Conservation (phyloP, 805 yeast species). For the Priceomyces fermenticarens region DNA sequence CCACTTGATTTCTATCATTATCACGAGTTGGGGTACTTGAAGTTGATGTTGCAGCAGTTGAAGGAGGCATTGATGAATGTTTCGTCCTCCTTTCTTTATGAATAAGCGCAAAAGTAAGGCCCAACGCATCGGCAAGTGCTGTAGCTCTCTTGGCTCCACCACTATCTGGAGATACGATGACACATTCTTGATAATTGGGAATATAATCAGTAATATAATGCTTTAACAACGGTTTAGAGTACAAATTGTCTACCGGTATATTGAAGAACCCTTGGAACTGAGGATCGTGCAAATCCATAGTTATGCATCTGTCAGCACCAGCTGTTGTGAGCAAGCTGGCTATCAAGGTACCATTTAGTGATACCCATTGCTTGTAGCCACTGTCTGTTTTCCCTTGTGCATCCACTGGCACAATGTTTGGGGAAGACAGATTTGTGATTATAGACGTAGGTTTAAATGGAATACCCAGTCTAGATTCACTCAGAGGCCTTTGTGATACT, state of each 20-base stretch:
- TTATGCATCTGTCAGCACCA: conserved; percentile 94
- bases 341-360: conserved; percentile 89
- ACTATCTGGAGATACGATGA: conserved; percentile 95
- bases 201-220: conserved; percentile 76
- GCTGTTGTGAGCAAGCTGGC: conserved; percentile 86
- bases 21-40: conserved; percentile 11
- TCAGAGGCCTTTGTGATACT: conserved; percentile 3
- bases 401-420: conserved; percentile 31
- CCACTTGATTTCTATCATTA: conserved; percentile 28
- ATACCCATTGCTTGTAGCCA: conserved; percentile 92
- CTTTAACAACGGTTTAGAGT: conserved; percentile 82
- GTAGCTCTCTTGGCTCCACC: conserved; percentile 99
- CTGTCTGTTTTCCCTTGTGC: conserved; percentile 44
- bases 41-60: conserved; percentile 16
- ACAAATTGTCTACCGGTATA: conserved; percentile 91
- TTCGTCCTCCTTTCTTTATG: conserved; percentile 83
- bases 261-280: conserved; percentile 98
- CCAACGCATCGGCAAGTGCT: conserved; percentile 85
- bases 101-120: conserved; percentile 87
- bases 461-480: conserved; percentile 6
- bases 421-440: conserved; percentile 31
- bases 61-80: conserved; percentile 31
- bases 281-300: conserved; percentile 97
- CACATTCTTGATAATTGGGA: conserved; percentile 79
- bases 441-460: conserved; percentile 21